phyloP scores from a whole-genome alignment of 352 stramenopile species.

The Thalassiosira pacifica region DNA sequence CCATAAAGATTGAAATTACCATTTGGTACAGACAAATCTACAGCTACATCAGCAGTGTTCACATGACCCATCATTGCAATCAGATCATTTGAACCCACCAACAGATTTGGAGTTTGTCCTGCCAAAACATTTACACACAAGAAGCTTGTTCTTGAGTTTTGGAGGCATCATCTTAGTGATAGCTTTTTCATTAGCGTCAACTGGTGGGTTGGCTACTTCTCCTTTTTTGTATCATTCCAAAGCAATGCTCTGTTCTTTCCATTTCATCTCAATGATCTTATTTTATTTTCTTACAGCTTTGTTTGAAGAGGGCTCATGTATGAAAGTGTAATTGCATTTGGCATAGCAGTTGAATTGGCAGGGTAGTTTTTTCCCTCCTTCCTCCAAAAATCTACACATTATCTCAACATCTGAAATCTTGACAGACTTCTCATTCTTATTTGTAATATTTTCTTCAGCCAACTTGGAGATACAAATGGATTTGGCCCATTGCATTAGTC shows the following conservation, averaged over 20 bases:
- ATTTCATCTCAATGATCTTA: not conserved
- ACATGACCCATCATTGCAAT: not conserved
- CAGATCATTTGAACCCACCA: not conserved
- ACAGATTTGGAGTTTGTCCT: not conserved
- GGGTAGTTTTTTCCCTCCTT: not conserved
- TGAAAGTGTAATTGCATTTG: not conserved
- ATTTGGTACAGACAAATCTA: not conserved
- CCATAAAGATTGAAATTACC: not conserved
- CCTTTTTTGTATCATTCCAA: not conserved
- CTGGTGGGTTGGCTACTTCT: not conserved
- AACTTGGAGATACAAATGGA: not conserved
- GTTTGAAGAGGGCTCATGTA: not conserved
- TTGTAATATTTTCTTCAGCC: not conserved
- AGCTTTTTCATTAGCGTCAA: not conserved
- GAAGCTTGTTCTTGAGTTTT: not conserved
- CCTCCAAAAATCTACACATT: not conserved
- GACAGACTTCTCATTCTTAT: not conserved
- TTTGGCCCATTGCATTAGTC: not conserved
- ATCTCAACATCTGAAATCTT: not conserved
- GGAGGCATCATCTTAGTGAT: not conserved
- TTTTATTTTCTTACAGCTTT: not conserved
- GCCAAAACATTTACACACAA: not conserved
- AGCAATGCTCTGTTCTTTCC: no score
- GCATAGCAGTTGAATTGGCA: not conserved
- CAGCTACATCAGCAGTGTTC: not conserved